A percentile compares a stretch with the other conserved stretches of the same genome.
phyloP scores from a whole-genome alignment of 164 flowering plant genomes.

The Euptelea pleiosperma region DNA sequence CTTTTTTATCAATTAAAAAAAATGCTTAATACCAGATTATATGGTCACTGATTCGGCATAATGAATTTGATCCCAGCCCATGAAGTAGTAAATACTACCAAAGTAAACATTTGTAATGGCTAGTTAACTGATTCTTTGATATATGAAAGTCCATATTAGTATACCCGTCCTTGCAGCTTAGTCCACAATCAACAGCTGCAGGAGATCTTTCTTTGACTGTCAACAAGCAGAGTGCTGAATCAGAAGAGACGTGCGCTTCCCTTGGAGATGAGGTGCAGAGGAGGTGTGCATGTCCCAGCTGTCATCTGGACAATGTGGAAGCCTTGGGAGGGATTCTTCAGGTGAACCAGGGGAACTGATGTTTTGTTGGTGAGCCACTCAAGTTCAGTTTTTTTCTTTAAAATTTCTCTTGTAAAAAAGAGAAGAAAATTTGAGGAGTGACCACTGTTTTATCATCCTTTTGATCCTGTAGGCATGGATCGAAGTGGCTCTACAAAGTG shows the following conservation, averaged over 20 bases:
- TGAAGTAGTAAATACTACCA: not conserved
- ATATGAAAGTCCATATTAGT: not conserved
- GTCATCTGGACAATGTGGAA: slow-evolving; percentile 54
- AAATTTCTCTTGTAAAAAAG: not conserved
- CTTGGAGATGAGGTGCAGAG: slow-evolving; percentile 57
- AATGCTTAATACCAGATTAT: not conserved
- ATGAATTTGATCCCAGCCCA: not conserved
- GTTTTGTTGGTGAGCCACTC: not conserved
- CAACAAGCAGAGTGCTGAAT: slow-evolving; percentile 58
- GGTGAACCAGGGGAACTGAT: slow-evolving; percentile 24
- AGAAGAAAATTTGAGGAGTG: not conserved
- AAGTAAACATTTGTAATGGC: not conserved
- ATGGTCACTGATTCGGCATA: too few relatives aligned
- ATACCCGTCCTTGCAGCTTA: too few relatives aligned
- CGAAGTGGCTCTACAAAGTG: not conserved
- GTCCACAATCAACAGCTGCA: slow-evolving; percentile 1
- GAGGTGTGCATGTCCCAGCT: slow-evolving; percentile 54
- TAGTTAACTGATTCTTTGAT: not conserved
- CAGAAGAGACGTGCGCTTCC: slow-evolving; percentile 42
- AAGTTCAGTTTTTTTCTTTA: not conserved
- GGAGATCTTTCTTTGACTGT: slow-evolving; percentile 42
- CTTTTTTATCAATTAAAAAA: slow-evolving; percentile 25
- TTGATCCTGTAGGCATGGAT: slow-evolving; percentile 2
- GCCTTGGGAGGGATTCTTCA: slow-evolving; percentile 38
- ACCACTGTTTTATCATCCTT: not conserved